phyloP scores from a whole-genome alignment of 441 rosid genomes.

The Mallotus repandus region DNA sequence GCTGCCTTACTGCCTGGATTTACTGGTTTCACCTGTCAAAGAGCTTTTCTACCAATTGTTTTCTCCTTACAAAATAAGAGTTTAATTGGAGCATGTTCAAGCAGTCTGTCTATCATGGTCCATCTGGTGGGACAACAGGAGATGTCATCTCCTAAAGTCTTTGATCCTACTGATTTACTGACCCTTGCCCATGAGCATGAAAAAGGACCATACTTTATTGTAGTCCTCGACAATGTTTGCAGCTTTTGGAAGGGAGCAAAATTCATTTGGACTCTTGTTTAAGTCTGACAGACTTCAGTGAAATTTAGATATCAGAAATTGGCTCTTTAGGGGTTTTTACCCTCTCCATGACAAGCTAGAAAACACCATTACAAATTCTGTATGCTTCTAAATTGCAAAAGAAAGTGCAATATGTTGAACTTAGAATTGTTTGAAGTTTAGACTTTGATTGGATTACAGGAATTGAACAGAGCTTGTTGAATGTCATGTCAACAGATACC shows the following conservation, averaged over 20 bases:
- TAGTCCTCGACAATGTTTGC: background rate
- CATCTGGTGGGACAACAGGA: background rate
- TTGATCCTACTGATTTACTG: background rate
- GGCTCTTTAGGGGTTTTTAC: background rate
- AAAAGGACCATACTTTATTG: background rate
- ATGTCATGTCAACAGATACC: background rate
- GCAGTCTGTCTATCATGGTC: background rate
- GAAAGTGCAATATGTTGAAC: background rate
- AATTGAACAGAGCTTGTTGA: background rate
- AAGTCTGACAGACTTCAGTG: background rate
- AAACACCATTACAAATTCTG: background rate
- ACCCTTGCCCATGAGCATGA: no score
- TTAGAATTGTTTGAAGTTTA: background rate
- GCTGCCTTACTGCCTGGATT: background rate
- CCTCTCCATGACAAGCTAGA: background rate
- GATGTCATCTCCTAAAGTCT: background rate
- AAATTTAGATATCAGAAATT: background rate
- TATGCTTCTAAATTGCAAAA: background rate
- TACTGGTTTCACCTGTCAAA: constrained; percentile 1
- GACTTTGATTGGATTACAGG: background rate
- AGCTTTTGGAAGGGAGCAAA: background rate
- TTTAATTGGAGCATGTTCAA: background rate
- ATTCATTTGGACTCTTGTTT: background rate
- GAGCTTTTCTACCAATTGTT: background rate
- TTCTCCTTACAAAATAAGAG: background rate